Evolutionary conservation across 129 eudicot species (phyloP).

Genomic region (Centrapalus pauciflorus): DNA sequence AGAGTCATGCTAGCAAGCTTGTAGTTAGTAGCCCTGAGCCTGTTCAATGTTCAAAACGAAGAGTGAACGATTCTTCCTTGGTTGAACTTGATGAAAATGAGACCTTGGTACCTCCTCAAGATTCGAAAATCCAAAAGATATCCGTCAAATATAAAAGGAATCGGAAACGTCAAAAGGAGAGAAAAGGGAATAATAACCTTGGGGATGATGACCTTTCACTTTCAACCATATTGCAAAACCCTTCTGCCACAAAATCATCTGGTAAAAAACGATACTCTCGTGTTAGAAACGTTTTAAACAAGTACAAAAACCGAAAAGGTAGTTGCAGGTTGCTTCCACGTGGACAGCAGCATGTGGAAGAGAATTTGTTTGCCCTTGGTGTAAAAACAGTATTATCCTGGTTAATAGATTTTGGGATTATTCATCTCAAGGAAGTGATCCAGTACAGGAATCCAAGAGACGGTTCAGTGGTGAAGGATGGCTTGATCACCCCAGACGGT

Average conservation of each 20-base stretch:
- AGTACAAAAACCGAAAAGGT: slow-evolving; percentile 57
- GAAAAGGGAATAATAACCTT: slow-evolving; percentile 24
- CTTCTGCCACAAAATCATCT: slow-evolving; percentile 18
- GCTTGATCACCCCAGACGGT: slow-evolving; percentile 66
- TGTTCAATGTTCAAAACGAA: slow-evolving; percentile 27
- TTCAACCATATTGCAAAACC: slow-evolving; percentile 46
- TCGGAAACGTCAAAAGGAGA: slow-evolving; percentile 15
- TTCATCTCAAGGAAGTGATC: slow-evolving; percentile 57
- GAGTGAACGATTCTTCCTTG: slow-evolving; percentile 41
- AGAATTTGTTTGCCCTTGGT: slow-evolving; percentile 39
- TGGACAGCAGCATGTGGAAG: slow-evolving; percentile 39
- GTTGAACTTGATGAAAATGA: slow-evolving; percentile 51
- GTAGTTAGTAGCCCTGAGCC: slow-evolving; percentile 31
- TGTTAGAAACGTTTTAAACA: slow-evolving; percentile 41
- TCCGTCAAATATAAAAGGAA: slow-evolving; percentile 8
- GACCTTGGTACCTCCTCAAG: slow-evolving; percentile 24
- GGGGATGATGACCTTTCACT: slow-evolving; percentile 53
- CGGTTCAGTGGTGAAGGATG: slow-evolving; percentile 68
- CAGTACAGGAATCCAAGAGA: slow-evolving; percentile 59
- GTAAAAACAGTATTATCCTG: slow-evolving; percentile 75
- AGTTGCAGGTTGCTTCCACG: slow-evolving; percentile 80
- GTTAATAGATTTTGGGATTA: slow-evolving; percentile 64
- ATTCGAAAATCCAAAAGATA: slow-evolving; percentile 19
- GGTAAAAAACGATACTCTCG: slow-evolving; percentile 11
- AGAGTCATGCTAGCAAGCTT: slow-evolving; percentile 68